Evolutionary conservation across 2,329 filamentous ascomycete species (phyloP), one percentile per base, ranked within the genome.

Genomic region (Ophiostoma fasciatum): DNA sequence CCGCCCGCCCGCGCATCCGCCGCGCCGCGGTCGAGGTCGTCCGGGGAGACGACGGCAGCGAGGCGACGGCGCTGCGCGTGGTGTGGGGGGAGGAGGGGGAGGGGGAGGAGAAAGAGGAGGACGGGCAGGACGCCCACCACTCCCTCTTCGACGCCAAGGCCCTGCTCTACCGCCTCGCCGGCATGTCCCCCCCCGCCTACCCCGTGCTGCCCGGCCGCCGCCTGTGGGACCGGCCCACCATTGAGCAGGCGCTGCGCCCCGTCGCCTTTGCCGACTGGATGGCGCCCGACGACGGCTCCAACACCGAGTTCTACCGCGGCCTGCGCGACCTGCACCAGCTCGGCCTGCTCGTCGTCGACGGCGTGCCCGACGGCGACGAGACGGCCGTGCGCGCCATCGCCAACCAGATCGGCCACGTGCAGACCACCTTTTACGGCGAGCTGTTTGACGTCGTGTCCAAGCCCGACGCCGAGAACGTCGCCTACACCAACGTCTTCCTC

Each of bases 391-490:
- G 71, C 27, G 58, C 64, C 17, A 74, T 96, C 39, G 80, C 76
- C 3, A 63, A 65, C 4, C 71, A 76, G 35, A 81, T 96, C 40
- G 87, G 85, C 1, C 71, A 71, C 23, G 60, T 94, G 19, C 80
- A 84, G 49, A 76, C 84, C 48, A 90, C 87, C 7, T 90, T 96
- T 52, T 96, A 96, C 55, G 90, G 90, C 28, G 64, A 68, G 46
- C 93, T 84, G 0, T 96, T 87, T 75, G 81, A 94, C 55, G 88
- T 96, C 11, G 72, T 75, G 36, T 83, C 78, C 4, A 79, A 92
- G 36, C 78, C 80, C 2, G 56, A 82, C 37, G 83, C 87, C 18
- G 85, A 88, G 51, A 96, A 96, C 52, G 82, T 94, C 4, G 88
- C 90, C 9, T 85, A 96, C 59, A 94, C 88, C 1, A 78, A 71